Conservation (phyloP, 257 asterid species). For the Rubia yunnanensis region DNA sequence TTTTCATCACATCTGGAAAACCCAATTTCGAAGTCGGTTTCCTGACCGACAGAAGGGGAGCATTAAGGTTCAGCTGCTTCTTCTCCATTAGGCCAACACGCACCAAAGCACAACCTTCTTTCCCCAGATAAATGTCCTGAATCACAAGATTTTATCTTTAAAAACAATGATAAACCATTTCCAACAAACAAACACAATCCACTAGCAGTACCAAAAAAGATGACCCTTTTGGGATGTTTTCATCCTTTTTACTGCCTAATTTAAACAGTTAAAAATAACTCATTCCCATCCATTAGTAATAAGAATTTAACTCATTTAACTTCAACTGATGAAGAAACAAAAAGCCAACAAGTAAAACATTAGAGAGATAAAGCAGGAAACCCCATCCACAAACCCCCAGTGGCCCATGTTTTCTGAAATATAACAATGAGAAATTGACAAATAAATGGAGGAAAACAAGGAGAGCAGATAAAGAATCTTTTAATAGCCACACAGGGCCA, state of each 20-base stretch:
- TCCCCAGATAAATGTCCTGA: conserved; percentile 5
- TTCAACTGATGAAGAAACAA: neutral
- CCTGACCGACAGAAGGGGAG: conserved; percentile 75
- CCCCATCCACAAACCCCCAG: neutral
- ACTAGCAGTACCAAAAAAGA: neutral
- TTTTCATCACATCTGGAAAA: conserved; percentile 36
- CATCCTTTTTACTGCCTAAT: neutral
- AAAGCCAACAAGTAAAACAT: neutral
- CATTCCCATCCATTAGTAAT: neutral
- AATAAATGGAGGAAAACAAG: neutral
- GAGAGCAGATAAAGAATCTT: neutral
- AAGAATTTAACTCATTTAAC: neutral
- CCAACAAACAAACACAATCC: neutral
- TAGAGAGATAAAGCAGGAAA: neutral
- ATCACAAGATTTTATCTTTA: neutral
- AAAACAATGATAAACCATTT: neutral
- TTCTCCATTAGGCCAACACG: conserved; percentile 46
- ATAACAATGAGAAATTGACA: neutral
- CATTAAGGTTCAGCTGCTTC: conserved; percentile 65
- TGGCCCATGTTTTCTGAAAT: neutral
- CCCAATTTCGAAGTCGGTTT: conserved; percentile 40
- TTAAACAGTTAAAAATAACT: neutral
- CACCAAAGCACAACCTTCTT: conserved; percentile 2
- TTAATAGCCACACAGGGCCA: conserved; percentile 1
- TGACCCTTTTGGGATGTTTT: neutral